Base-by-base conservation (phyloP, 2,329 filamentous ascomycete genomes). In the Diaporthe vaccinii region DNA sequence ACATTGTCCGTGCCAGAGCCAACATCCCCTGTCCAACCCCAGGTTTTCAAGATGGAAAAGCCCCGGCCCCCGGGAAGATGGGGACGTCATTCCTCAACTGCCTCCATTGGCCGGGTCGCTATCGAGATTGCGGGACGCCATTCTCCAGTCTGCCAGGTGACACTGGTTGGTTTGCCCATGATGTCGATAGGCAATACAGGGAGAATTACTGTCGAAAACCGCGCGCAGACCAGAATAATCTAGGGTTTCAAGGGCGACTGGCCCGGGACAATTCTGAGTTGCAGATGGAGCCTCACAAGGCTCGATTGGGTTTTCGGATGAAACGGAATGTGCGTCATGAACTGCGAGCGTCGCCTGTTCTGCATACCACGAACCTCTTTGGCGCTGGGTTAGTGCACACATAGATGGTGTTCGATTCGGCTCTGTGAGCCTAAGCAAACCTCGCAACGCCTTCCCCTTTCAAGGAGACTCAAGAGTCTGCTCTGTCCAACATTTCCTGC, bases 221-320 rank as follows among this genome's bases (percentile, higher is more conserved):
- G 61, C 44, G 28, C 41, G 44, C 34, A 14, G 31, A 51, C 31
- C 39, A 34, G 46, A 39, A 25, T 20, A 41, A 6, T 28, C 46
- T 68, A 34, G 46, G 53, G 46, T 68, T 68, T 68, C 65, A 68
- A 39, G 46, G 31, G 65, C 46, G 44, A 14, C 31, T 28, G 28
- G 31, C 46, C 46, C 14, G 31, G 7, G 36, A 25, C 44, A 17
- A 25, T 31, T 25, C 46, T 39, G 31, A 39, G 44, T 36, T 53
- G 44, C 62, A 68, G n/a, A 68, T 68, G 62, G 46, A 25, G 22
- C 12, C 46, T 68, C 31, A 20, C 46, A 39, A 25, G 46, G 65
- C 65, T 53, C 65, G 65, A 68, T 53, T 68, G 65, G 65, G 46
- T 68, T 68, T 68, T 36, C 46, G 65, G 65, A 68, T 68, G 65